Evolutionary conservation across 331 rosid species (phyloP).

Genomic region (Telfairia occidentalis): DNA sequence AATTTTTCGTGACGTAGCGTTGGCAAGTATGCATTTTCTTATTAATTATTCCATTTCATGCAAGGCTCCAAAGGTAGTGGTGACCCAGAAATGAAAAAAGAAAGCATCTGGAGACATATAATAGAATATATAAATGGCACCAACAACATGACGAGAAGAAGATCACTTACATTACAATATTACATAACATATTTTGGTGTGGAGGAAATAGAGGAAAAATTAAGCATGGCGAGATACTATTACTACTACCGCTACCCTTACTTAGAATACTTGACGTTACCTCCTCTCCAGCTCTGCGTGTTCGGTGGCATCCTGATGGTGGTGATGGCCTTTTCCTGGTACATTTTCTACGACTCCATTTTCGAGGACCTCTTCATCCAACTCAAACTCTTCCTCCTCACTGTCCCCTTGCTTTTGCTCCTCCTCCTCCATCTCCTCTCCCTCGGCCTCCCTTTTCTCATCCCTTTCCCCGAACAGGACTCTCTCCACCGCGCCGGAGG

Average conservation of each 20-base stretch:
- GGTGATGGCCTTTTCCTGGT: conserved; percentile 4
- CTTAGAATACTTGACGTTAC: background rate
- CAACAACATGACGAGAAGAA: too few species aligned
- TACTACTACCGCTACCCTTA: background rate
- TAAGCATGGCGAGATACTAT: background rate
- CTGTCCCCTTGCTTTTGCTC: conserved; percentile 2
- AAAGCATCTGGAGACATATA: too few species aligned
- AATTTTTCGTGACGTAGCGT: too few species aligned
- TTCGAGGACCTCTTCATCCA: background rate
- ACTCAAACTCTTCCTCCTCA: conserved; percentile 6
- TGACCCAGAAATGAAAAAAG: too few species aligned
- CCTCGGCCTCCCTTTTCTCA: background rate
- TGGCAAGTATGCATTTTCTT: too few species aligned
- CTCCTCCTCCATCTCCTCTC: conserved; percentile 4
- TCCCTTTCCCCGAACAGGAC: conserved; percentile 5
- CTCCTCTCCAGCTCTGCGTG: background rate
- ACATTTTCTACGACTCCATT: background rate
- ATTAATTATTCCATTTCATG: too few species aligned
- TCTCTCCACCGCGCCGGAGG: conserved; percentile 14
- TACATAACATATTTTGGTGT: too few species aligned
- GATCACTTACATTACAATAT: too few species aligned
- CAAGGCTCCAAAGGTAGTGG: too few species aligned
- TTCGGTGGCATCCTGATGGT: background rate
- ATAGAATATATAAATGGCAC: too few species aligned
- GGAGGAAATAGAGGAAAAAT: too few species aligned